Percentiles rank a stretch among this genome's conserved stretches.
These are phyloP conservation scores for Neurospora africana DNA, from an alignment of 495 filamentous ascomycete species.

Conservation along the genomic window DNA sequence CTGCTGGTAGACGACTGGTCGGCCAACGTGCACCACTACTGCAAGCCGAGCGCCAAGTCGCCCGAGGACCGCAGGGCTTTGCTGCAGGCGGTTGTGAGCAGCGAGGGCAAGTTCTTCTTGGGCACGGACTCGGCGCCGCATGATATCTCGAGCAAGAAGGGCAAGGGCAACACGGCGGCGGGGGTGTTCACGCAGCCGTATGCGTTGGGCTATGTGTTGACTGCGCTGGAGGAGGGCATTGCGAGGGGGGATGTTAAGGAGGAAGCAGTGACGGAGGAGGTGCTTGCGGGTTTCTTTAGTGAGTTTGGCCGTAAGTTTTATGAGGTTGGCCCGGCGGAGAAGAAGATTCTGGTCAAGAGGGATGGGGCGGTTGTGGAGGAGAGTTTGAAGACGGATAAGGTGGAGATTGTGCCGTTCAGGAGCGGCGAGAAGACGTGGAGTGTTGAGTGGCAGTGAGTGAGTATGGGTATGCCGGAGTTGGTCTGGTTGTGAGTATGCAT, in stretches of 20 bases:
- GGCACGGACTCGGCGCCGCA: slow-evolving; percentile 42
- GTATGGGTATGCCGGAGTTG: no score
- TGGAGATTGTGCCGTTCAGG: slow-evolving; percentile 63
- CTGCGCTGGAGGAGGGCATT: slow-evolving; percentile 60
- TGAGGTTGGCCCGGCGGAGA: slow-evolving; percentile 7
- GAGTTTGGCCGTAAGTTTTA: slow-evolving; percentile 71
- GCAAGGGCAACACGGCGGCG: slow-evolving; percentile 56
- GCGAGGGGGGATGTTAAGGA: slow-evolving; percentile 49
- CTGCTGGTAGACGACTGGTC: slow-evolving; percentile 66
- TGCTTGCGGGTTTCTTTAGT: slow-evolving; percentile 64
- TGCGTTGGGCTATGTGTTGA: slow-evolving; percentile 58
- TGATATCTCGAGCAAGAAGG: slow-evolving; percentile 60
- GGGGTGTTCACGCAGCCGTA: slow-evolving; percentile 90
- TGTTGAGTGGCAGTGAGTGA: slow-evolving; percentile 29
- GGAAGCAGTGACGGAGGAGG: slow-evolving; percentile 58
- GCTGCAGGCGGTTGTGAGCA: slow-evolving; percentile 53
- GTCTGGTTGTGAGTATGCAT: not conserved
- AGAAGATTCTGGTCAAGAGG: slow-evolving; percentile 14
- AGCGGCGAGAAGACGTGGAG: slow-evolving; percentile 58
- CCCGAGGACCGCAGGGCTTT: slow-evolving; percentile 68
- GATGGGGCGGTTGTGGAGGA: slow-evolving; percentile 17
- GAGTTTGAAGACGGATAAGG: slow-evolving; percentile 25
- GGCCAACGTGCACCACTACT: slow-evolving; percentile 67
- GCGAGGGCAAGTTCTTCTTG: slow-evolving; percentile 76
- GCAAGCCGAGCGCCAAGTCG: slow-evolving; percentile 72